Percentiles rank a stretch among this genome's conserved stretches.
Conservation (phyloP, 2,329 filamentous ascomycete genomes). For the Penicillium sumatraense region DNA sequence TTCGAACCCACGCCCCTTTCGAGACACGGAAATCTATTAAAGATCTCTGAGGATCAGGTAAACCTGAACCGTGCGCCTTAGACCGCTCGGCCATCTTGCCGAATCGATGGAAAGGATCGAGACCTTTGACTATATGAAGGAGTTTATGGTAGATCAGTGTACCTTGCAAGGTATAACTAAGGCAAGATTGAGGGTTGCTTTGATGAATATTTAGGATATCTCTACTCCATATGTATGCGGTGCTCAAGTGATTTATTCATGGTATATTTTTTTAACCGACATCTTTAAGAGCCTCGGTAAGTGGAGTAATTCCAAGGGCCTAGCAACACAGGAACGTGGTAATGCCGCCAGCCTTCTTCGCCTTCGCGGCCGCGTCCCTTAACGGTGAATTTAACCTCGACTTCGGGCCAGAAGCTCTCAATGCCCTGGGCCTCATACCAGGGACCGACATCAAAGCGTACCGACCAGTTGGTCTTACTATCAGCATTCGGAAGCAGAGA, state of each 20-base stretch:
- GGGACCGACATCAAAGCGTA: conserved; percentile 50
- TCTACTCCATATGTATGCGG: background rate
- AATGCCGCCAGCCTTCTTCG: conserved; percentile 52
- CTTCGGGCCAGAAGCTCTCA: conserved; percentile 56
- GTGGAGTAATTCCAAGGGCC: conserved; percentile 58
- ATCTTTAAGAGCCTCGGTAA: conserved; percentile 52
- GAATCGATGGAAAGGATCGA: background rate
- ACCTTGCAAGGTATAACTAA: no score
- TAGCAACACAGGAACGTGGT: conserved; percentile 56
- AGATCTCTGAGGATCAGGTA: conserved; percentile 20
- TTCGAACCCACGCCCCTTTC: conserved; percentile 29
- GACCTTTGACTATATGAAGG: background rate
- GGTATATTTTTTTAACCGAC: background rate
- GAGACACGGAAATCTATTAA: conserved; percentile 24
- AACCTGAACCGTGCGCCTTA: conserved; percentile 32
- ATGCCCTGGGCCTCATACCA: conserved; percentile 54
- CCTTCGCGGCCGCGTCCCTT: conserved; percentile 46
- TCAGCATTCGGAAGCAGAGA: conserved; percentile 39
- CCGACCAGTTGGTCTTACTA: conserved; percentile 50
- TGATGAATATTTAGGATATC: background rate
- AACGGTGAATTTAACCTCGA: conserved; percentile 56
- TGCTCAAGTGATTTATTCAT: background rate
- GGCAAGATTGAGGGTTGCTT: no score
- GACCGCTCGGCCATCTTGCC: conserved; percentile 40
- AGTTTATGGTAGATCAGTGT: background rate